Evolutionary conservation across 805 yeast genomes (phyloP).

Genomic region (Kockiozyma suomiensis): DNA sequence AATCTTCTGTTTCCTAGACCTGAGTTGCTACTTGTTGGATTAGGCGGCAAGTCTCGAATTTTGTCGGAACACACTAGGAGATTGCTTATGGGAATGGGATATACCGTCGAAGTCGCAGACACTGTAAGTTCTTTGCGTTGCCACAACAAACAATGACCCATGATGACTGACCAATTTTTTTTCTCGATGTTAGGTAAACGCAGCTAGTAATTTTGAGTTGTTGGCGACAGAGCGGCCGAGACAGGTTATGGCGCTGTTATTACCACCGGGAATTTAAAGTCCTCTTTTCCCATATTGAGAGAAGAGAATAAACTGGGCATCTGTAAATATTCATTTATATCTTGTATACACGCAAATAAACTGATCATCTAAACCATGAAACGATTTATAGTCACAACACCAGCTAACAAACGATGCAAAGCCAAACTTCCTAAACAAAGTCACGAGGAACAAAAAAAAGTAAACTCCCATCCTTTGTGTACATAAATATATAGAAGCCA

Average conservation of each 20-base stretch:
- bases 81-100: slow-evolving; percentile 59
- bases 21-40: slow-evolving; percentile 70
- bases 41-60: slow-evolving; percentile 64
- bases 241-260: slow-evolving; percentile 69
- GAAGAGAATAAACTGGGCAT: neutral
- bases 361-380: neutral
- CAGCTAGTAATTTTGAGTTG: slow-evolving; percentile 71
- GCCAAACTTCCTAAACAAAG: neutral
- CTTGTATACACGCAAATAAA: too few species aligned
- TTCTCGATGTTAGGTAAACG: slow-evolving; percentile 44
- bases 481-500: too few species aligned
- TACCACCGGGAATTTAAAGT: slow-evolving; percentile 63
- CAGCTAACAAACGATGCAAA: neutral
- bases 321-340: neutral
- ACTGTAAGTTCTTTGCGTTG: slow-evolving; percentile 46
- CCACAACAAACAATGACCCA: too few species aligned
- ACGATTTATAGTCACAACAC: neutral
- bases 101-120: slow-evolving; percentile 69
- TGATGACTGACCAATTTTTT: neutral
- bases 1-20: slow-evolving; percentile 72
- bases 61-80: slow-evolving; percentile 58
- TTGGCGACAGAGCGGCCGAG: slow-evolving; percentile 78
- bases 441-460: neutral
- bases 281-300: neutral
- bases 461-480: neutral